Percentiles rank a stretch among this genome's conserved stretches.
phyloP scores from a whole-genome alignment of 331 rosid genomes.

The Telfairia occidentalis region DNA sequence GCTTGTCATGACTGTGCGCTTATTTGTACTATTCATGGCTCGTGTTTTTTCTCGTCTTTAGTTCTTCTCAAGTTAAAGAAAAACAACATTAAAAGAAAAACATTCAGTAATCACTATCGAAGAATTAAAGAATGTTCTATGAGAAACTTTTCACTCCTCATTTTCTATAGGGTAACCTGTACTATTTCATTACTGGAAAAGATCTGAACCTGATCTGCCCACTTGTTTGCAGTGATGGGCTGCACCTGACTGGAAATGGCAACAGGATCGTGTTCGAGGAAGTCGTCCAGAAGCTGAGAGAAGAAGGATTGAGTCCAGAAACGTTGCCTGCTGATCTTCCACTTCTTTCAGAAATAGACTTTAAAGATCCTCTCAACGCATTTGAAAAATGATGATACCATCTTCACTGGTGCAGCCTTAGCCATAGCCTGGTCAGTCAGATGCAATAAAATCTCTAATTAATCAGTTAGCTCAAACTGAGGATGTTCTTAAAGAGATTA shows the following conservation, averaged over 20 bases:
- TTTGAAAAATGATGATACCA: constrained; percentile 18
- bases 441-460: neutral
- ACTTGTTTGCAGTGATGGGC: constrained; percentile 55
- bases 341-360: constrained; percentile 42
- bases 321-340: constrained; percentile 57
- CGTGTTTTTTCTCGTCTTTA: neutral
- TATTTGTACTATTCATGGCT: neutral
- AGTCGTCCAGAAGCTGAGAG: constrained; percentile 47
- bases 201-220: neutral
- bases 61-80: neutral
- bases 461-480: neutral
- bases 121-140: neutral
- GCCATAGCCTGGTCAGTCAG: neutral
- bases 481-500: neutral
- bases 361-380: constrained; percentile 46
- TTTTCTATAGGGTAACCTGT: neutral
- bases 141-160: neutral
- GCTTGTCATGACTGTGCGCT: neutral
- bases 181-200: neutral
- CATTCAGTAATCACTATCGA: neutral
- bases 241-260: constrained; percentile 59
- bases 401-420: neutral
- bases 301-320: constrained; percentile 45
- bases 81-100: neutral
- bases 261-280: constrained; percentile 58